phyloP scores from a whole-genome alignment of 345 rosid genomes.

The Eucalyptus guilfoylei region DNA sequence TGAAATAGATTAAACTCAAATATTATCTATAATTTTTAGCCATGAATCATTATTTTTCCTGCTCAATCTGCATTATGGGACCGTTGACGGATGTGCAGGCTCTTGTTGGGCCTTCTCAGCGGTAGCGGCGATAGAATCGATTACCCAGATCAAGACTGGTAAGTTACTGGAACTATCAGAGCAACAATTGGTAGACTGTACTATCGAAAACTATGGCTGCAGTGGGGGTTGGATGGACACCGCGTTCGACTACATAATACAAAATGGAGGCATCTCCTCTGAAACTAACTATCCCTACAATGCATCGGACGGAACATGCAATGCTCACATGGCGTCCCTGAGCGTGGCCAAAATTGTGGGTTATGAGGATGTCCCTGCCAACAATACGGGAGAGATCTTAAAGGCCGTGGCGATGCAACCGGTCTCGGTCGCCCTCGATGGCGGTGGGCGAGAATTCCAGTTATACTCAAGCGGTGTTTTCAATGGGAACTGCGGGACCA shows the following conservation, averaged over 20 bases:
- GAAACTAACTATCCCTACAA: constrained; percentile 32
- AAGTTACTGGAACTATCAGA: constrained; percentile 42
- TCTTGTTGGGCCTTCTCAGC: constrained; percentile 67
- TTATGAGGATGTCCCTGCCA: constrained; percentile 22
- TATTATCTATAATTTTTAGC: neutral
- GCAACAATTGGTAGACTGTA: constrained; percentile 54
- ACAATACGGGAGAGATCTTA: constrained; percentile 27
- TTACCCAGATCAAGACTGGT: constrained; percentile 20
- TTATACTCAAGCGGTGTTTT: constrained; percentile 33
- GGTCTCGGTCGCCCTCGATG: constrained; percentile 28
- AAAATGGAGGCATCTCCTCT: constrained; percentile 35
- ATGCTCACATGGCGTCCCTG: neutral
- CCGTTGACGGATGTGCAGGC: constrained; percentile 3
- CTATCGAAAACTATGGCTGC: constrained; percentile 20
- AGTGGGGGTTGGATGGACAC: constrained; percentile 20
- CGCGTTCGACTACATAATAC: constrained; percentile 28
- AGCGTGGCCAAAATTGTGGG: constrained; percentile 15
- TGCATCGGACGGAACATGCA: constrained; percentile 19
- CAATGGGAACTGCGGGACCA: constrained; percentile 17
- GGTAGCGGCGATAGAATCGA: constrained; percentile 46
- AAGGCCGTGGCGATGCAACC: constrained; percentile 46
- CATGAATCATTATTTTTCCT: neutral
- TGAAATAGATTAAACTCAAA: neutral
- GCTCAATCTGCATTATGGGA: neutral
- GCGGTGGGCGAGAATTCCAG: constrained; percentile 4